A percentile compares a stretch with the other conserved stretches of the same genome.
Evolutionary conservation across 805 yeast genomes (phyloP).

Genomic region (Metschnikowia lochheadii): DNA sequence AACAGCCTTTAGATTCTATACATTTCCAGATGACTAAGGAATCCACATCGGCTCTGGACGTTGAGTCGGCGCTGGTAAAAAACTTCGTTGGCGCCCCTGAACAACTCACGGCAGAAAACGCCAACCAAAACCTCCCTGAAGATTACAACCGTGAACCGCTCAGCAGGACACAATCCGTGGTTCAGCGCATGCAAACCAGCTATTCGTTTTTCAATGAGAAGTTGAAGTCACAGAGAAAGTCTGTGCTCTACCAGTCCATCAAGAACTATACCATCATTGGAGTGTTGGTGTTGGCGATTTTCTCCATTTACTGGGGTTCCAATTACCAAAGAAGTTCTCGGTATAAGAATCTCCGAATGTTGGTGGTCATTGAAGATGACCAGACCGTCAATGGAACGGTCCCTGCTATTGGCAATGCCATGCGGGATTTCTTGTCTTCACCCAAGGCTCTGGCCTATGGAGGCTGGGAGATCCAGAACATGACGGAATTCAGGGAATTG

Average conservation of each 20-base stretch:
- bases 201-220: constrained; percentile 31
- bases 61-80: neutral
- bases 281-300: constrained; percentile 32
- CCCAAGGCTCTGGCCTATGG: constrained; percentile 23
- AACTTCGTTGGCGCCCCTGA: neutral
- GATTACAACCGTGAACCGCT: neutral
- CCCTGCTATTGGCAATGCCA: constrained; percentile 29
- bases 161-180: constrained; percentile 10
- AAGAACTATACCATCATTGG: constrained; percentile 30
- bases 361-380: constrained; percentile 38
- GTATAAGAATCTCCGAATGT: constrained; percentile 30
- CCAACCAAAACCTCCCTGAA: neutral
- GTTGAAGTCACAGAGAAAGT: constrained; percentile 20
- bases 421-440: constrained; percentile 11
- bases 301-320: constrained; percentile 50
- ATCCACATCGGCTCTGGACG: neutral
- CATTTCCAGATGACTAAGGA: neutral
- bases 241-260: constrained; percentile 16
- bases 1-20: no score
- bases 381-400: constrained; percentile 17
- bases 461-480: constrained; percentile 34
- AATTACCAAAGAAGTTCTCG: constrained; percentile 29
- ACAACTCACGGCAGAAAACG: neutral
- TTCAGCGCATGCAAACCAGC: constrained; percentile 23
- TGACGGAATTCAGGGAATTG: constrained; percentile 22